Base-by-base conservation (phyloP, 2,329 filamentous ascomycete species). In the Metarhizium rileyi region DNA sequence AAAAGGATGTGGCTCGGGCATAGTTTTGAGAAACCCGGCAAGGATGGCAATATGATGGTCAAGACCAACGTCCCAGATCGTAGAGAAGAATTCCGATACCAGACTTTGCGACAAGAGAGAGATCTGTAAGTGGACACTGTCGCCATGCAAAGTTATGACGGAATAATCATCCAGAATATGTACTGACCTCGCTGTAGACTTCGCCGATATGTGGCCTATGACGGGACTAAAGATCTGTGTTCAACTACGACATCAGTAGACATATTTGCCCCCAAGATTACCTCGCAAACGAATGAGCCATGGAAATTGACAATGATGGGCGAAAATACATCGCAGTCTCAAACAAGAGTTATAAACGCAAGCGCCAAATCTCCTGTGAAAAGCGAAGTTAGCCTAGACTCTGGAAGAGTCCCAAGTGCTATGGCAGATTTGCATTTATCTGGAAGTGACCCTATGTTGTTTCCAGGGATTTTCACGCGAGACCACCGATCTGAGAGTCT, bases 1-100 rank as follows among this genome's bases (percentile, higher is more conserved):
- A 98, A 98, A 69, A 83, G 90, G 62, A 82, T 90, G 65, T 98
- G 91, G 91, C 73, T 98, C 4, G 93, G 93, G 3, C 73, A 77
- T 28, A 80, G 87, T 55, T 97, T 84, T 64, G 75, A 86, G 61
- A 71, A 85, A 36, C 86, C 87, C 1, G 93, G 93, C 2, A 84
- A 87, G 35, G 76, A 78, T 49, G 93, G 93, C 14, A 98, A 98
- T 57, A 84, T 85, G 56, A 93, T 97, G 78, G 86, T 86, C 47
- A 96, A 97, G 70, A 95, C 89, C 52, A 98, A 98, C 63, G 88
- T 98, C 7, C 93, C 93, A 3, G 89, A 96, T 66, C 86, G 95
- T 53, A 79, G 93, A 49, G 88, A 94, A 63, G 87, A 88, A 45
- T 98, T 94, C 64, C 77, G 93, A 50, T 82, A 95, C 59, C 86